phyloP scores from a whole-genome alignment of 495 filamentous ascomycete species.

The Penicillium diatomitis region DNA sequence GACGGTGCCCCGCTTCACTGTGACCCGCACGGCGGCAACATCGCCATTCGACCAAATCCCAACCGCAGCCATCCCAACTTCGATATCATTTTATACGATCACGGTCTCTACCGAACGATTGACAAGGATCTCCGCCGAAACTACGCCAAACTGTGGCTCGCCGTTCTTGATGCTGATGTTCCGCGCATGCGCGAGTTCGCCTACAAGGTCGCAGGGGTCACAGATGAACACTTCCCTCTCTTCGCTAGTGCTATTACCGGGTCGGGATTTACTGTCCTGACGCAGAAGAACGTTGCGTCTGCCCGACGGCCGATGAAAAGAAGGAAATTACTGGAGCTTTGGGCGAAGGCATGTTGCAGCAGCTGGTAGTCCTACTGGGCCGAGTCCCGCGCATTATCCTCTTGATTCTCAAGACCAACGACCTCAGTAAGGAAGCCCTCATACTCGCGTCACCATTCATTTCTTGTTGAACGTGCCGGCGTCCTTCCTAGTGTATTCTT shows the following conservation, averaged over 20 bases:
- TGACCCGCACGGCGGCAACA: slow-evolving; percentile 95
- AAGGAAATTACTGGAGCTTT: slow-evolving; percentile 71
- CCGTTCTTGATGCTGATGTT: slow-evolving; percentile 83
- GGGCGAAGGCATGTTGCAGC: slow-evolving; percentile 76
- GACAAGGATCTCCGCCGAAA: slow-evolving; percentile 64
- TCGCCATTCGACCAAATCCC: slow-evolving; percentile 74
- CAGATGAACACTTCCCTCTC: slow-evolving; percentile 85
- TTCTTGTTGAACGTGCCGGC: too few relatives aligned
- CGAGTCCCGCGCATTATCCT: slow-evolving; percentile 87
- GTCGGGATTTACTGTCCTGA: slow-evolving; percentile 71
- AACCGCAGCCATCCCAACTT: slow-evolving; percentile 64
- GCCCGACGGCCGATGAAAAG: slow-evolving; percentile 65
- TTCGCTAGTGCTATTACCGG: slow-evolving; percentile 97
- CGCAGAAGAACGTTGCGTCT: slow-evolving; percentile 49
- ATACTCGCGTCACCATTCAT: background rate
- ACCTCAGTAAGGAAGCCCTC: slow-evolving; percentile 55
- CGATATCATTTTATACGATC: slow-evolving; percentile 96
- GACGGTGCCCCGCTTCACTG: slow-evolving; percentile 85
- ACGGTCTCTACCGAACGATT: slow-evolving; percentile 93
- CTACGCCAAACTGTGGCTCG: slow-evolving; percentile 97
- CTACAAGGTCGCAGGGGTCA: slow-evolving; percentile 78
- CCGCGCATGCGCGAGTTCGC: slow-evolving; percentile 79
- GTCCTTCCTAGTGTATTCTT: too few relatives aligned
- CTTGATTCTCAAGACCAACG: slow-evolving; percentile 96
- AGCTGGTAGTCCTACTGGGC: slow-evolving; percentile 80